phyloP scores from a whole-genome alignment of 345 rosid species.

The Aurinia saxatilis region DNA sequence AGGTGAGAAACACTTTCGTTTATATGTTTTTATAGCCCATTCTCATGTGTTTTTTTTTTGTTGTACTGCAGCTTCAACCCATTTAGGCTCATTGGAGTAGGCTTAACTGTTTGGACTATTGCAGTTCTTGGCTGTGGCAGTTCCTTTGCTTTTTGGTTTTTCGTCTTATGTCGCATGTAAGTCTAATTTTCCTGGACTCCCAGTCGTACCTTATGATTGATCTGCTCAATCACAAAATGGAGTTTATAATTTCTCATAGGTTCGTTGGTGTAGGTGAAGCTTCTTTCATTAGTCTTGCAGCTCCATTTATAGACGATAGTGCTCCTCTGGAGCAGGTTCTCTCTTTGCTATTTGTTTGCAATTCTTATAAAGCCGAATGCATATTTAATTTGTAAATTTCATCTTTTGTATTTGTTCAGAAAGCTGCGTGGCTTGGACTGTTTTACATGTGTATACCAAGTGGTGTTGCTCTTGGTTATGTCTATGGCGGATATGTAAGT shows the following conservation, averaged over 20 bases:
- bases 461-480: conserved; percentile 87
- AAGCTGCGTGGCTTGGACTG: conserved; percentile 82
- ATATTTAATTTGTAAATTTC: background rate
- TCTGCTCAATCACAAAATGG: background rate
- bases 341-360: background rate
- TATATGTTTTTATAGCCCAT: background rate
- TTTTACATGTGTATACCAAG: conserved; percentile 97
- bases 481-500: conserved; percentile 86
- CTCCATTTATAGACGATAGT: conserved; percentile 93
- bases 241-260: conserved; percentile 38
- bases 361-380: background rate
- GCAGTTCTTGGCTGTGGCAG: conserved; percentile 78
- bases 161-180: conserved; percentile 79
- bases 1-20: conserved; percentile 37
- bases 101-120: conserved; percentile 81
- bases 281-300: conserved; percentile 96
- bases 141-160: conserved; percentile 76
- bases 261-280: conserved; percentile 98
- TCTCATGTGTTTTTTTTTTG: background rate
- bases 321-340: conserved; percentile 74
- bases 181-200: conserved; percentile 1
- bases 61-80: conserved; percentile 66
- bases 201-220: background rate
- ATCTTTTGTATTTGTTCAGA: conserved; percentile 32
- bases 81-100: conserved; percentile 87